These are phyloP conservation scores for Ustilago shanxiensis DNA, from an alignment of 1,284 basidiomycete genomes.

Conservation along the genomic window DNA sequence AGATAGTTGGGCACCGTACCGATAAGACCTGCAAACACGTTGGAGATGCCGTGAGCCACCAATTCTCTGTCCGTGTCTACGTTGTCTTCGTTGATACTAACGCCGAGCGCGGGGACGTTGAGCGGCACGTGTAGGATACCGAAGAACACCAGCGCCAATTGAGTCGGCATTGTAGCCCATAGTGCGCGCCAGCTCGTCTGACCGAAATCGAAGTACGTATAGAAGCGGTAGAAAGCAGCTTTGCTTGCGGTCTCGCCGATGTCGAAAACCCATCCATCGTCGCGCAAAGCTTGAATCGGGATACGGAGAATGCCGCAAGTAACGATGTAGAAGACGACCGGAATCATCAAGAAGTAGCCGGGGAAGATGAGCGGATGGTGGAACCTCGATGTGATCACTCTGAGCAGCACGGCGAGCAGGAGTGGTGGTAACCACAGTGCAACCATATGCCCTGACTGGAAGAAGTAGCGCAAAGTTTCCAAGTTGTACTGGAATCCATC, in stretches of 20 bases:
- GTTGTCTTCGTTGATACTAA: constrained; percentile 89
- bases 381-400: constrained; percentile 83
- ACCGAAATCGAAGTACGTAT: constrained; percentile 68
- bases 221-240: constrained; percentile 68
- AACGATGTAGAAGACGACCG: constrained; percentile 85
- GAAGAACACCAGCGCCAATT: constrained; percentile 79
- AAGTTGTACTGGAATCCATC: constrained; percentile 81
- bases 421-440: constrained; percentile 83
- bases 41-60: constrained; percentile 91
- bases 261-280: constrained; percentile 89
- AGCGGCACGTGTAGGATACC: constrained; percentile 86
- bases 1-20: constrained; percentile 79
- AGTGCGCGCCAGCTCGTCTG: constrained; percentile 66
- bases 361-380: constrained; percentile 94
- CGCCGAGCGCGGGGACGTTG: constrained; percentile 86
- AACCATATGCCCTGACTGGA: constrained; percentile 74
- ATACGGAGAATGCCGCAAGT: constrained; percentile 77
- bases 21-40: constrained; percentile 82
- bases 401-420: constrained; percentile 80
- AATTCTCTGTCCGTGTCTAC: constrained; percentile 94
- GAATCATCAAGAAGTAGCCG: constrained; percentile 85
- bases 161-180: constrained; percentile 71
- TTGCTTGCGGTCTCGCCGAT: constrained; percentile 72
- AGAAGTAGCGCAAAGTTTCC: constrained; percentile 75
- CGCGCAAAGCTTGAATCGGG: constrained; percentile 77